These are phyloP conservation scores for Cladosporium austrohemisphaericum DNA, from an alignment of 2,329 filamentous ascomycete species.

Conservation along the genomic window DNA sequence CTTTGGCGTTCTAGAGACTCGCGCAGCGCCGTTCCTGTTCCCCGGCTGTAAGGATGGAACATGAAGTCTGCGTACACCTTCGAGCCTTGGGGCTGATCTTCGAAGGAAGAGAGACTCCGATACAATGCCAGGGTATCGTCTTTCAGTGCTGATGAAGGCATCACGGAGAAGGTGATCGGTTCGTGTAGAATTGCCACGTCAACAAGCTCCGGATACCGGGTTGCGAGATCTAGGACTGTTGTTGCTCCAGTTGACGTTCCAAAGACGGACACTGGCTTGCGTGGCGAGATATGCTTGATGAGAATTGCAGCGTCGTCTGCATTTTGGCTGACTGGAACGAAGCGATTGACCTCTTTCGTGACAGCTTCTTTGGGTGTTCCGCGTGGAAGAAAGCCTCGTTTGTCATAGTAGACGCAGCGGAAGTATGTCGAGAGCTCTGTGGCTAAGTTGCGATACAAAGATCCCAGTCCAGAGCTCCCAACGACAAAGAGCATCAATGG, in stretches of 20 bases:
- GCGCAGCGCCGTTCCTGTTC: not conserved
- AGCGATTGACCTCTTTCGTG: not conserved
- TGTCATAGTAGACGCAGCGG: not conserved
- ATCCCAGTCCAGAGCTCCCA: not conserved
- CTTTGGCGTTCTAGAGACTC: not conserved
- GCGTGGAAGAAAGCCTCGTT: not conserved
- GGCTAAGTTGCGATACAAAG: not conserved
- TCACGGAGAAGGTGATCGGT: constrained; percentile 3
- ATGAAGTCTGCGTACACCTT: not conserved
- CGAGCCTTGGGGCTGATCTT: not conserved
- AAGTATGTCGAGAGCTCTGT: not conserved
- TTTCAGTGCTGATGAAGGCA: not conserved
- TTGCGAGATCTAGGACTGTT: not conserved
- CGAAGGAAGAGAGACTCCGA: not conserved
- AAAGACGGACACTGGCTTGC: constrained; percentile 1
- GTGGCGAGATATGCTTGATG: constrained; percentile 14
- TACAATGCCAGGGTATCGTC: not conserved
- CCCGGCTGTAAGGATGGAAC: constrained; percentile 2
- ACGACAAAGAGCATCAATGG: not conserved
- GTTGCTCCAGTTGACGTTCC: not conserved
- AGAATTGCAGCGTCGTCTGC: constrained; percentile 30
- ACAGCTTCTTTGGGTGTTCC: not conserved
- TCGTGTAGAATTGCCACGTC: not conserved
- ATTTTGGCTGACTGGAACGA: constrained; percentile 13
- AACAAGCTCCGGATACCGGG: not conserved